Percentiles rank a stretch among this genome's conserved stretches.
phyloP scores from a whole-genome alignment of 139 green algal species.

The Axilococcus clingmanii region DNA sequence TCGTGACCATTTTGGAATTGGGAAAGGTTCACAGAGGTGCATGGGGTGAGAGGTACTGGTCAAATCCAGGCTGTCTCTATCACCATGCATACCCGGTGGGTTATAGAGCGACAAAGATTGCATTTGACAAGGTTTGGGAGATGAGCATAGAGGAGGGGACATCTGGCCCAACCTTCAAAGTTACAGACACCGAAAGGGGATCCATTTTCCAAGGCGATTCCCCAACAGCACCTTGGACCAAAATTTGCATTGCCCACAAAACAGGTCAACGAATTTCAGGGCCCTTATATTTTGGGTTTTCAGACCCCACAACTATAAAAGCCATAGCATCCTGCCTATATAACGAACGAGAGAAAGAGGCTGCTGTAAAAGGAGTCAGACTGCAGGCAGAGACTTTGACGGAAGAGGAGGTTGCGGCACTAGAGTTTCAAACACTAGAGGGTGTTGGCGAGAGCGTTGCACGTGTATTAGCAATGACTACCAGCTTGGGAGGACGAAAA shows the following conservation, averaged over 20 bases:
- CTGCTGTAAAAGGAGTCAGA: constrained; percentile 19
- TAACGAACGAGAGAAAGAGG: constrained; percentile 19
- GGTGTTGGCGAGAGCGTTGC: constrained; percentile 31
- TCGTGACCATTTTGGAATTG: constrained; percentile 15
- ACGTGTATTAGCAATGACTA: constrained; percentile 22
- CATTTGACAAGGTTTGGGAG: constrained; percentile 28
- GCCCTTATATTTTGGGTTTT: constrained; percentile 47
- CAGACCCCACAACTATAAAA: constrained; percentile 24
- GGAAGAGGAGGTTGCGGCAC: constrained; percentile 17
- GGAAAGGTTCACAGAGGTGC: constrained; percentile 24
- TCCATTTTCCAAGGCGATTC: constrained; percentile 21
- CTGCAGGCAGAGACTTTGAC: background rate
- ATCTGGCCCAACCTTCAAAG: constrained; percentile 27
- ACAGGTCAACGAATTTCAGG: constrained; percentile 39
- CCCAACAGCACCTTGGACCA: constrained; percentile 42
- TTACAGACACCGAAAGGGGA: constrained; percentile 2
- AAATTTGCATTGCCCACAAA: constrained; percentile 29
- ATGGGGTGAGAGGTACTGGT: constrained; percentile 40
- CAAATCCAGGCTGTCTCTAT: constrained; percentile 29
- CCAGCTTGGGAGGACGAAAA: constrained; percentile 13
- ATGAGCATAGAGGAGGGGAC: constrained; percentile 28
- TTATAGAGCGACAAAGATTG: constrained; percentile 31
- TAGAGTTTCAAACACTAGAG: constrained; percentile 26
- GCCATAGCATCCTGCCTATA: constrained; percentile 32
- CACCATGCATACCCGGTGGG: constrained; percentile 46